A percentile compares a stretch with the other conserved stretches of the same genome.
Evolutionary conservation across 192 early-diverging fungal genomes (phyloP).

Genomic region (Thamnidium elegans): DNA sequence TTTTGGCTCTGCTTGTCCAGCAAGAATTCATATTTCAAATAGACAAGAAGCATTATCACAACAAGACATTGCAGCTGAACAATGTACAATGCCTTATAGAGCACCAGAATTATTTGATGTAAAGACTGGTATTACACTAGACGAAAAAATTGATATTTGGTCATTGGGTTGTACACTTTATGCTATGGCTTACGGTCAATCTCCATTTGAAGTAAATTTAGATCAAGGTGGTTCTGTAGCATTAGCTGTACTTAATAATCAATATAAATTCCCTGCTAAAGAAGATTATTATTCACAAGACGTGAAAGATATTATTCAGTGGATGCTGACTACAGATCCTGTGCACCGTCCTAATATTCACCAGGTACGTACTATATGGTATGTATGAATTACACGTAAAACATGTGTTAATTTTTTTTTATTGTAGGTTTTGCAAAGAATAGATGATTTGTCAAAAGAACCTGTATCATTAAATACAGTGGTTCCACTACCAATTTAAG

Average conservation of each 20-base stretch:
- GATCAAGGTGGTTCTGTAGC: slow-evolving; percentile 69
- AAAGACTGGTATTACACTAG: slow-evolving; percentile 52
- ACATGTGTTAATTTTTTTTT: not conserved
- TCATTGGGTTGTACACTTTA: slow-evolving; percentile 70
- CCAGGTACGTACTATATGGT: not conserved
- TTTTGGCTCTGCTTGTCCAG: slow-evolving; percentile 65
- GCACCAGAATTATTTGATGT: slow-evolving; percentile 83
- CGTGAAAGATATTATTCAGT: slow-evolving; percentile 52
- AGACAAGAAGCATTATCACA: slow-evolving; percentile 60
- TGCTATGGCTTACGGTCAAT: slow-evolving; percentile 65
- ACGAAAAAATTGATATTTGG: slow-evolving; percentile 80
- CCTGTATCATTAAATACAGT: slow-evolving; percentile 1
- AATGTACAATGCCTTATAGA: slow-evolving; percentile 72
- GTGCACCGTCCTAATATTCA: slow-evolving; percentile 55
- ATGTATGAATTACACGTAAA: not conserved
- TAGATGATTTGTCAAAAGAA: not conserved
- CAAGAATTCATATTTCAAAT: slow-evolving; percentile 52
- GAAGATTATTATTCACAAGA: slow-evolving; percentile 50
- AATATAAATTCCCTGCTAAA: slow-evolving; percentile 49
- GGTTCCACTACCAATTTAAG: too few species aligned
- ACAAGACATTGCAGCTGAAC: slow-evolving; percentile 67
- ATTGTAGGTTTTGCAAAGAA: not conserved
- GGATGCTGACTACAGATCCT: slow-evolving; percentile 62
- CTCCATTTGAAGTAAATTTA: slow-evolving; percentile 67
- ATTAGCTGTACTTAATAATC: slow-evolving; percentile 67